Evolutionary conservation across 768 basidiomycete species (phyloP).

Genomic region (Agaricus blazei): DNA sequence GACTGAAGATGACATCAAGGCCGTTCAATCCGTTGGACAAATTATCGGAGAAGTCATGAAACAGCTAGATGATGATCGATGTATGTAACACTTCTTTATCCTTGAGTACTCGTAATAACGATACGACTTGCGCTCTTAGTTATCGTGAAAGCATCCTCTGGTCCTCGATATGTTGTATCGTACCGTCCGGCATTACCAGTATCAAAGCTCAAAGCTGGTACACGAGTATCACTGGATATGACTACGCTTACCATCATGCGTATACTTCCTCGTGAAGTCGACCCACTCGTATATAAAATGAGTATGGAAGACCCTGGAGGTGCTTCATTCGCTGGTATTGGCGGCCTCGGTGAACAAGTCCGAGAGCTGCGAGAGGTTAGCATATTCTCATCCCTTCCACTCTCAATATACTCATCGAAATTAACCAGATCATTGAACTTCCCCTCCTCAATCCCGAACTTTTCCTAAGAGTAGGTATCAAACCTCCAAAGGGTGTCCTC

Average conservation of each 20-base stretch:
- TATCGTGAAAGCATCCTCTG: slow-evolving; percentile 98
- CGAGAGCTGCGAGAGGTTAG: slow-evolving; percentile 90
- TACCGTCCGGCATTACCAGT: slow-evolving; percentile 92
- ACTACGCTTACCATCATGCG: slow-evolving; percentile 99
- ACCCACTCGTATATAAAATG: slow-evolving; percentile 99
- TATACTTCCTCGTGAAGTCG: slow-evolving; percentile 94
- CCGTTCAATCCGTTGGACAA: slow-evolving; percentile 97
- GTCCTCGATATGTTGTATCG: slow-evolving; percentile 97
- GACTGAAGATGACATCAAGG: slow-evolving; percentile 99
- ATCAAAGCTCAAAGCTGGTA: slow-evolving; percentile 86
- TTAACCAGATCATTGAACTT: slow-evolving; percentile 82
- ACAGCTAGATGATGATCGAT: slow-evolving; percentile 95
- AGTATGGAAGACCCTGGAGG: slow-evolving; percentile 96
- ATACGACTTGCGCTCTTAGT: slow-evolving; percentile 37
- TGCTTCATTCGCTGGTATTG: slow-evolving; percentile 94
- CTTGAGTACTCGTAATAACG: neutral
- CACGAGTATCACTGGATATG: slow-evolving; percentile 98
- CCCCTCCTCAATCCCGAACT: slow-evolving; percentile 92
- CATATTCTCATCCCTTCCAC: slow-evolving; percentile 8
- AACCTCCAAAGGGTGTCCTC: slow-evolving; percentile 92
- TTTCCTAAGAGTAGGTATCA: slow-evolving; percentile 93
- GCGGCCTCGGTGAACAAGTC: slow-evolving; percentile 93
- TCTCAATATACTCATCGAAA: neutral
- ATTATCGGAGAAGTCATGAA: slow-evolving; percentile 99
- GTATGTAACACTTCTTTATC: slow-evolving; percentile 40